phyloP scores from a whole-genome alignment of 2,329 filamentous ascomycete genomes.

The Cryphonectria radicalis region DNA sequence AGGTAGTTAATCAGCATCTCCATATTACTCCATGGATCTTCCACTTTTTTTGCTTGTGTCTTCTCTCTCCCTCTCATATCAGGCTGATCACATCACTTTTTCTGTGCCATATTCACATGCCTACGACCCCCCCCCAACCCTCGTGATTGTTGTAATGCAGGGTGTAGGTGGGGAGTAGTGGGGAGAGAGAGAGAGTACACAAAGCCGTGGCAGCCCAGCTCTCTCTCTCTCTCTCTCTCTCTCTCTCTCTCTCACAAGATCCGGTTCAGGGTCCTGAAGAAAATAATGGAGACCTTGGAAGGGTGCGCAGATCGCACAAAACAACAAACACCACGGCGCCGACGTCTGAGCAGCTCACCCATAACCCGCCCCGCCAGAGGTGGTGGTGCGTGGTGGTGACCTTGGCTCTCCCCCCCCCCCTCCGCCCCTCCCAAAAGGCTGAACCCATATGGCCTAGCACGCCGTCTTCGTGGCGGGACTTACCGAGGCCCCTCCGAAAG shows the following conservation, averaged over 20 bases:
- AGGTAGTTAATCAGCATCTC: not conserved
- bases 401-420: too few relatives aligned
- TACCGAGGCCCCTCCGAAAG: constrained; percentile 2
- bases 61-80: not conserved
- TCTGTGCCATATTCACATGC: not conserved
- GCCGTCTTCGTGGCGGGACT: not conserved
- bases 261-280: not conserved
- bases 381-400: not conserved
- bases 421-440: too few relatives aligned
- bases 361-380: not conserved
- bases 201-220: too few relatives aligned
- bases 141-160: too few relatives aligned
- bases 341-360: not conserved
- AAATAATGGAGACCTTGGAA: not conserved
- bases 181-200: too few relatives aligned
- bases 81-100: not conserved
- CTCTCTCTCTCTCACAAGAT: not conserved
- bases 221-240: too few relatives aligned
- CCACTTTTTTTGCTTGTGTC: not conserved
- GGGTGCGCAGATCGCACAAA: not conserved
- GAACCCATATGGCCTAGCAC: constrained; percentile 12
- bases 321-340: not conserved
- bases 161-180: too few relatives aligned
- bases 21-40: not conserved
- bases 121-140: not conserved